phyloP scores from a whole-genome alignment of 495 filamentous ascomycete genomes.

The Hyaloscypha bicolor region DNA sequence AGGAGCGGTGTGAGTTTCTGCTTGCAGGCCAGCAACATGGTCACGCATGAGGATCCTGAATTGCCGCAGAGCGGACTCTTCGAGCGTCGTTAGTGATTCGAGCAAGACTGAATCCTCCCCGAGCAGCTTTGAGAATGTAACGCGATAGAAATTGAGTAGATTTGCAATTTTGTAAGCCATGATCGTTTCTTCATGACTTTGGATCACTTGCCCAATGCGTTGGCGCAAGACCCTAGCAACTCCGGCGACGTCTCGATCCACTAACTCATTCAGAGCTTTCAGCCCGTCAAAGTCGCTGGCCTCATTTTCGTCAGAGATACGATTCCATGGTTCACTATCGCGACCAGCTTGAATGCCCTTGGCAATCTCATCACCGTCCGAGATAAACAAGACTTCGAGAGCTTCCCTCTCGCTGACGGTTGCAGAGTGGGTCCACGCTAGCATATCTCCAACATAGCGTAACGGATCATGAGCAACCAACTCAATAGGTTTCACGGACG shows the following conservation, averaged over 20 bases:
- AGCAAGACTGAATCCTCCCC: slow-evolving; percentile 69
- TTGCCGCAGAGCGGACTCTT: slow-evolving; percentile 78
- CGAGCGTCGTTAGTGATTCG: slow-evolving; percentile 64
- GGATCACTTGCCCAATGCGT: slow-evolving; percentile 86
- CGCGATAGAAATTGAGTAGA: slow-evolving; percentile 83
- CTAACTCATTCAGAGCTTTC: slow-evolving; percentile 82
- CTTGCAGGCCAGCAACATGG: slow-evolving; percentile 70
- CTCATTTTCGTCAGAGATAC: slow-evolving; percentile 57
- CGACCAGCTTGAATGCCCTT: slow-evolving; percentile 82
- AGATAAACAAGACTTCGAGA: slow-evolving; percentile 86
- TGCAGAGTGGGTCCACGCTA: slow-evolving; percentile 94
- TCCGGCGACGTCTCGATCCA: slow-evolving; percentile 81
- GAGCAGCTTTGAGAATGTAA: slow-evolving; percentile 79
- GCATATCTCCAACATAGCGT: slow-evolving; percentile 95
- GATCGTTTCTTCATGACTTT: slow-evolving; percentile 87
- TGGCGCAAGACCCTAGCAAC: slow-evolving; percentile 78
- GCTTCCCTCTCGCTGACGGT: slow-evolving; percentile 93
- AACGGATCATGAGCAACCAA: slow-evolving; percentile 89
- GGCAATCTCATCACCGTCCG: slow-evolving; percentile 88
- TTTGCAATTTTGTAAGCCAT: slow-evolving; percentile 89
- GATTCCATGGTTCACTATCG: slow-evolving; percentile 85
- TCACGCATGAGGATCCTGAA: slow-evolving; percentile 81
- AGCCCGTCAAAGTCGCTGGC: slow-evolving; percentile 71
- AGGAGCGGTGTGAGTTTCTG: slow-evolving; percentile 65
- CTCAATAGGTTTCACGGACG: slow-evolving; percentile 86